Base-by-base conservation (phyloP, 495 filamentous ascomycete genomes). In the Penicillium ochrochloron region DNA sequence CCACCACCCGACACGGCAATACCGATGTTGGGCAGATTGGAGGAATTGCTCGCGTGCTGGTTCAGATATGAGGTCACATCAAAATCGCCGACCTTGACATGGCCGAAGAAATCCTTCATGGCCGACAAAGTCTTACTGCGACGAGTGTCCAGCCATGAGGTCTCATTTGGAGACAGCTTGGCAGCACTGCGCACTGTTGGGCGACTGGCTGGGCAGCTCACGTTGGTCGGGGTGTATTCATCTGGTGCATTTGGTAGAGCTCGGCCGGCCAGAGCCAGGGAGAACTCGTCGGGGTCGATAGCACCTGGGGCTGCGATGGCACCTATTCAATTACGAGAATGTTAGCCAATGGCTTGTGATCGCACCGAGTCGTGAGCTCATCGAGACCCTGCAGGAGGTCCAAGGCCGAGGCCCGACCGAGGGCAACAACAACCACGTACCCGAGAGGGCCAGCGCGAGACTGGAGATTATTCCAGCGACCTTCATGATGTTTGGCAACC, bases 31-130 rank as follows among this genome's bases (percentile, higher is more conserved):
- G 79, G 88, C 44, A 85, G 79, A 62, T 80, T 85, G 48, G 84
- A 87, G 61, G 76, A 75, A 71, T 89, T 87, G 15, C 83, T 75
- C 23, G 78, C 70, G 62, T 87, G 75, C 17, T 73, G 76, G 60
- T 85, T 80, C 71, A 99, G 83, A 69, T 94, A 97, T 4, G 72
- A 70, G 2, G 71, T 81, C 17, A 88, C 90, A 74, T 99, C 91
- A 65, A 95, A 95, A 63, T 86, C 88, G 19, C 82, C 70, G 63
- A 99, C 92, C 58, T 87, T 88, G 63, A 92, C 78, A 63, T 90
- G 86, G 17, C 79, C 78, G 41, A 99, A 84, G 56, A 96, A 87
- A 27, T 91, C 82, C 33, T 80, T 83, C 85, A 96, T 83, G n/a
- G 92, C 85, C 3, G 83, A 71, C 37, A 91, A 66, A 0, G 89